Percentiles rank a stretch among this genome's conserved stretches.
These are phyloP conservation scores for Mycotypha africana DNA, from an alignment of 371 early-diverging fungal genomes.

Conservation along the genomic window DNA sequence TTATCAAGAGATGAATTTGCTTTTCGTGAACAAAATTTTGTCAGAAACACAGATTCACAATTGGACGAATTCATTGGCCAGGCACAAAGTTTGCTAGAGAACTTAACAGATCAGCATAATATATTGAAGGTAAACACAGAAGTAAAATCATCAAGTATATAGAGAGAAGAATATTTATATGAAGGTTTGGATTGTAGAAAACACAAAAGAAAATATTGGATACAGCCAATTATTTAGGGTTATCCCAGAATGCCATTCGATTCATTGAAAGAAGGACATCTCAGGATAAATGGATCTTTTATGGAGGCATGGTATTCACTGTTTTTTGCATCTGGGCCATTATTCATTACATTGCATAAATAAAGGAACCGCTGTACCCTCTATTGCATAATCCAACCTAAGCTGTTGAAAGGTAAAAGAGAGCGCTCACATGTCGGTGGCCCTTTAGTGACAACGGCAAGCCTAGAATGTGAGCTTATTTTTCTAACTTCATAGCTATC, in stretches of 20 bases:
- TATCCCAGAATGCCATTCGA: slow-evolving; percentile 78
- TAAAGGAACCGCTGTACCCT: too few relatives aligned
- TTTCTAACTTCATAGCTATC: too few relatives aligned
- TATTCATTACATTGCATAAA: slow-evolving; percentile 52
- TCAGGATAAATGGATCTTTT: slow-evolving; percentile 81
- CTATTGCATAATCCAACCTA: too few relatives aligned
- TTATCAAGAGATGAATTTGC: slow-evolving; percentile 34
- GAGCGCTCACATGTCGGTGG: too few relatives aligned
- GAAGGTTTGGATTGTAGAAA: slow-evolving; percentile 31
- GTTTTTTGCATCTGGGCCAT: slow-evolving; percentile 56
- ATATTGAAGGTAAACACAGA: slow-evolving; percentile 64
- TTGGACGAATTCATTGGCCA: slow-evolving; percentile 72
- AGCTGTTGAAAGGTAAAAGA: too few relatives aligned
- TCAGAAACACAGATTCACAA: slow-evolving; percentile 52
- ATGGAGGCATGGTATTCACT: slow-evolving; percentile 64
- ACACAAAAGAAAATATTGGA: slow-evolving; percentile 76
- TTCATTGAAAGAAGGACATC: slow-evolving; percentile 77
- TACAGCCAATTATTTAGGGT: slow-evolving; percentile 75
- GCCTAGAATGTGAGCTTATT: too few relatives aligned
- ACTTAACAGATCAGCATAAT: slow-evolving; percentile 73
- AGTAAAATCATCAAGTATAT: not conserved
- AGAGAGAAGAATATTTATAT: not conserved
- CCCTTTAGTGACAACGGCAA: too few relatives aligned
- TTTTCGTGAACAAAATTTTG: slow-evolving; percentile 42
- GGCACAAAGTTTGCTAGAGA: slow-evolving; percentile 63